Conservation (phyloP, 1,139 yeast species). For the Yamadazyma oceani region DNA sequence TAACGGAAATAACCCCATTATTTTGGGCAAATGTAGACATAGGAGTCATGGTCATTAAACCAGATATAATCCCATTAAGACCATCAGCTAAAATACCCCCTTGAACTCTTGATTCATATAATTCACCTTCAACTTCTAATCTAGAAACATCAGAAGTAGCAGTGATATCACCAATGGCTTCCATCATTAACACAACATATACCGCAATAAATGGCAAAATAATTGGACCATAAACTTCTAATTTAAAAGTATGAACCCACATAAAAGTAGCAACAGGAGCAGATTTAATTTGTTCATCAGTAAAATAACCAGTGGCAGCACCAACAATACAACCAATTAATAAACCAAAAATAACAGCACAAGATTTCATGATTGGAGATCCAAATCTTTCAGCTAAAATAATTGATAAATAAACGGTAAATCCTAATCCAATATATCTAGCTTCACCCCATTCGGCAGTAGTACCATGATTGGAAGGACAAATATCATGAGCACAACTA, state of each 20-base stretch:
- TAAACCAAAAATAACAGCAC: constrained; percentile 84
- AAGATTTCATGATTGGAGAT: constrained; percentile 91
- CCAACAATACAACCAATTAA: constrained; percentile 89
- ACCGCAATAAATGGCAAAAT: constrained; percentile 83
- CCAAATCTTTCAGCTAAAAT: constrained; percentile 82
- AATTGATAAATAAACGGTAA: constrained; percentile 72
- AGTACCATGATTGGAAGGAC: constrained; percentile 19
- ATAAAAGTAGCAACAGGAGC: constrained; percentile 86
- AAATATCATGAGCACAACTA: constrained; percentile 50
- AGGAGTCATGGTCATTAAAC: constrained; percentile 76
- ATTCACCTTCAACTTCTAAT: constrained; percentile 75
- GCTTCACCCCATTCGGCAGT: constrained; percentile 80
- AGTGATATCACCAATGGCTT: constrained; percentile 89
- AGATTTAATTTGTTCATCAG: constrained; percentile 45
- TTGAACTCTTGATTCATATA: constrained; percentile 81
- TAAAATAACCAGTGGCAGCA: constrained; percentile 84
- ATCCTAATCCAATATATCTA: constrained; percentile 80
- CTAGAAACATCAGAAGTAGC: constrained; percentile 91
- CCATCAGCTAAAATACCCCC: constrained; percentile 91
- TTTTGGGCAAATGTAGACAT: constrained; percentile 90
- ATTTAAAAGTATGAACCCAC: constrained; percentile 83
- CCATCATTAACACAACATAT: constrained; percentile 80
- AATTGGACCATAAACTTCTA: constrained; percentile 76
- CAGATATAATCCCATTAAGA: constrained; percentile 67
- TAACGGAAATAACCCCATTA: constrained; percentile 88